Base-by-base conservation (phyloP, 2,329 filamentous ascomycete genomes). In the Zymoseptoria pseudotritici region DNA sequence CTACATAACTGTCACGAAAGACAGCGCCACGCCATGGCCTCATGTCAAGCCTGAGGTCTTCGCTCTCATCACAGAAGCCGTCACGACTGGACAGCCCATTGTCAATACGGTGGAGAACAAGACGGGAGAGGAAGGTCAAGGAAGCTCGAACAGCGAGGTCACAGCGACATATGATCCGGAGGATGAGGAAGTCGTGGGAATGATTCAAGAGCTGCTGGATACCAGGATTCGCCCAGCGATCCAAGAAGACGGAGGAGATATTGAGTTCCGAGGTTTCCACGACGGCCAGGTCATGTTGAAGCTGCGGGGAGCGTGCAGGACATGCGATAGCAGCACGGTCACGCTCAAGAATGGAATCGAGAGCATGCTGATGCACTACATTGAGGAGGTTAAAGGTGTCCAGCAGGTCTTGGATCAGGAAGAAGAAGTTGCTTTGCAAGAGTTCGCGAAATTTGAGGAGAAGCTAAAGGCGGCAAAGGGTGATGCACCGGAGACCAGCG, bases 141-240 rank as follows among this genome's bases (percentile, higher is more conserved):
- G 77, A 60, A 75, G 75, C 55, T 65, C 65, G 8, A 74, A 69
- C 13, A 79, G 79, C 63, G 83, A 84, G 62, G 91, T 96, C 69
- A 89, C 85, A 61, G 79, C 96, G 56, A 84, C 84, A 21, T 96
- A 93, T 74, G 86, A 93, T 68, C 91, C 96, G 72, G 87, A 95
- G 63, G 94, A 99, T 73, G 88, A 87, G 66, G 94, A 99, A 76
- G 90, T 97, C 10, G 88, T 99, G 8, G 89, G 91, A 61, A 97
- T 97, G 94, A 97, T 99, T 77, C 96, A 97, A 79, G 94, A 99
- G 77, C 79, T 99, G 31, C 81, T 99, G 42, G 94, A 99, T 76
- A 99, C 94, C 24, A 83, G 94, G 63, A 96, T 99, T 71, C 83
- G 94, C 51, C 94, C 94, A 0, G 90, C 93, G 0, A 99, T 99